These are phyloP conservation scores for Elsinoe australis DNA, from an alignment of 2,329 filamentous ascomycete genomes.

Conservation along the genomic window DNA sequence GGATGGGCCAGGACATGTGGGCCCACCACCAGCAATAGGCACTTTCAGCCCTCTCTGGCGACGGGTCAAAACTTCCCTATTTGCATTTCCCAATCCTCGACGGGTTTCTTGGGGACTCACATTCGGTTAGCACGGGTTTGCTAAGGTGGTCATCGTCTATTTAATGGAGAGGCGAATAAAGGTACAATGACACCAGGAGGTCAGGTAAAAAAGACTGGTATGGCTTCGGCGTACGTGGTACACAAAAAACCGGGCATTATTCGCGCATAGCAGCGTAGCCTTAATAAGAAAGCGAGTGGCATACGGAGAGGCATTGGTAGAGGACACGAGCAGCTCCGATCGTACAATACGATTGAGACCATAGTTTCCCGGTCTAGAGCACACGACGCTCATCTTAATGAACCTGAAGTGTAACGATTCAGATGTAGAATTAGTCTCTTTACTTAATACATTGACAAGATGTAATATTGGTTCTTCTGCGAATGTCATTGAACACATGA, in stretches of 20 bases:
- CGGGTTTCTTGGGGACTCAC: slow-evolving; percentile 5
- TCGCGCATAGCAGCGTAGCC: slow-evolving; percentile 3
- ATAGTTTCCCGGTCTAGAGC: slow-evolving; percentile 9
- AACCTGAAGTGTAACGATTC: slow-evolving; percentile 17
- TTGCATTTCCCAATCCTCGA: slow-evolving; percentile 1
- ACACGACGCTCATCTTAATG: slow-evolving; percentile 12
- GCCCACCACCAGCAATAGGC: slow-evolving; percentile 36
- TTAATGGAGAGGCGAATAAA: slow-evolving; percentile 3
- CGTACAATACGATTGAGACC: slow-evolving; percentile 11
- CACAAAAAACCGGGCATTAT: slow-evolving; percentile 5
- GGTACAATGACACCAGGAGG: slow-evolving; percentile 1
- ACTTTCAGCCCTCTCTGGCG: neutral
- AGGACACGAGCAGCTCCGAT: slow-evolving; percentile 8
- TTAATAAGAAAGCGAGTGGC: slow-evolving; percentile 9
- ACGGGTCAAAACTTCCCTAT: neutral
- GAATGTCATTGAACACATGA: neutral
- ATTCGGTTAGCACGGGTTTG: slow-evolving; percentile 4
- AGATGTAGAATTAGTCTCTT: slow-evolving; percentile 17
- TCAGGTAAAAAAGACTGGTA: neutral
- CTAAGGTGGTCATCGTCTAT: slow-evolving; percentile 12
- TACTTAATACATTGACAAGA: slow-evolving; percentile 16
- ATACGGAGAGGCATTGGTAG: slow-evolving; percentile 1
- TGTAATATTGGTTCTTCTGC: neutral
- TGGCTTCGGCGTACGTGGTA: slow-evolving; percentile 7
- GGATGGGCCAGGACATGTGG: slow-evolving; percentile 50